A percentile compares a stretch with the other conserved stretches of the same genome.
Conservation (phyloP, 257 asterid genomes). For the Solanum corneliomulleri region DNA sequence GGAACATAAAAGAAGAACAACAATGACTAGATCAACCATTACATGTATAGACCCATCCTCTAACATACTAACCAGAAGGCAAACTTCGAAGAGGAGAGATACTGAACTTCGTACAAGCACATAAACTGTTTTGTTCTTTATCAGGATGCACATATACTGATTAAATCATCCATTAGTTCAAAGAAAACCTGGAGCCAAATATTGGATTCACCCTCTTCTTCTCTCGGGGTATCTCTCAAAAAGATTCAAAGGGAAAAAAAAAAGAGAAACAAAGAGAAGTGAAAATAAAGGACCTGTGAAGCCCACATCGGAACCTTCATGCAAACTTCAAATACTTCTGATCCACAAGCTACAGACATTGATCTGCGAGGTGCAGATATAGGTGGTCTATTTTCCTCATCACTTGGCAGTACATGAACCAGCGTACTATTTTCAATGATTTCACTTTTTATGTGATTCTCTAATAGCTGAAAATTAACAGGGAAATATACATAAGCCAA, state of each 20-base stretch:
- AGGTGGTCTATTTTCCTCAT: slow-evolving; percentile 44
- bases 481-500: not conserved
- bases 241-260: not conserved
- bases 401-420: slow-evolving; percentile 40
- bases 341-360: slow-evolving; percentile 87
- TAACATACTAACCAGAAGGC: not conserved
- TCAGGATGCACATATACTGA: not conserved
- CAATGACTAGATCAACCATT: not conserved
- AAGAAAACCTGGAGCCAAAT: not conserved
- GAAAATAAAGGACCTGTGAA: slow-evolving; percentile 53
- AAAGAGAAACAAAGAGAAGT: not conserved
- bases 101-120: not conserved
- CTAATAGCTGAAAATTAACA: slow-evolving; percentile 47
- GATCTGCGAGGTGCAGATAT: slow-evolving; percentile 82
- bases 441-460: slow-evolving; percentile 94
- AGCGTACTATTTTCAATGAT: slow-evolving; percentile 63
- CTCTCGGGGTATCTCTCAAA: not conserved
- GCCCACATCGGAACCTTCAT: slow-evolving; percentile 96
- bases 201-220: not conserved
- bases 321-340: slow-evolving; percentile 76
- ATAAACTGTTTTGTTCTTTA: not conserved
- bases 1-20: not conserved
- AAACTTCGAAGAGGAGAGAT: not conserved
- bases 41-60: not conserved
- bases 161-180: not conserved